Evolutionary conservation across 2,329 filamentous ascomycete species (phyloP), one percentile per base, ranked within the genome.

Genomic region (Arthrinium phaeospermum): DNA sequence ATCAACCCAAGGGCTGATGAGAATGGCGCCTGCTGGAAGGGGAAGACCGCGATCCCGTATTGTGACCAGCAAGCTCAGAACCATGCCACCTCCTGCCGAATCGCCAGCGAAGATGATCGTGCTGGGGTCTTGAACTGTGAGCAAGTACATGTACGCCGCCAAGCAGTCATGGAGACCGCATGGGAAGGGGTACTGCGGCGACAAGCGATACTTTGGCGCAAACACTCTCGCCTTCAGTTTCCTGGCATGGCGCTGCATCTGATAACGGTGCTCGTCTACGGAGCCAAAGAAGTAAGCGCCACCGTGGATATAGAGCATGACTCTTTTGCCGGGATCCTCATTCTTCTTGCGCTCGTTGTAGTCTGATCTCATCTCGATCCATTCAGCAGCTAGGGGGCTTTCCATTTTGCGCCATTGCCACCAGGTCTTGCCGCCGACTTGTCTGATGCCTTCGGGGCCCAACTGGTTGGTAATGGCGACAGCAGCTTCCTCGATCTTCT

Each of bases 1-100:
- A 80, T 99, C 96, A 12, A 96, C 95, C 96, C 96, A 99, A 0
- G 96, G 96, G 69, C 94, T 98, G 70, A 98, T 93, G 53, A 98
- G 86, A 64, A 98, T 91, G 5, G 93, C 95, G 1, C 96, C 96
- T 1, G 96, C 95, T 0, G 96, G 96, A 37, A 98, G 82, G 7
- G 96, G 93, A 19, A 98, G 85, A 0, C 91, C 92, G 79, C 93
- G 92, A 79, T 98, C 95, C 74, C 96, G 91, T 74, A 98, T 82
- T 2, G 91, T 89, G 44, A 97, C 92, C 71, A 99, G 83, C 82
- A 98, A 86, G 30, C 89, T 93, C 75, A 98, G 76, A 0, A 95
- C 89, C 94, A 98, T 96, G 13, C 96, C 96, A 47, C 92, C 96
- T 34, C 96, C 96, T 0, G 96, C 96, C 13, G 96, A 98, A 79